These are phyloP conservation scores for Trypanosoma boissoni DNA, from an alignment of 208 protist species.

Conservation along the genomic window DNA sequence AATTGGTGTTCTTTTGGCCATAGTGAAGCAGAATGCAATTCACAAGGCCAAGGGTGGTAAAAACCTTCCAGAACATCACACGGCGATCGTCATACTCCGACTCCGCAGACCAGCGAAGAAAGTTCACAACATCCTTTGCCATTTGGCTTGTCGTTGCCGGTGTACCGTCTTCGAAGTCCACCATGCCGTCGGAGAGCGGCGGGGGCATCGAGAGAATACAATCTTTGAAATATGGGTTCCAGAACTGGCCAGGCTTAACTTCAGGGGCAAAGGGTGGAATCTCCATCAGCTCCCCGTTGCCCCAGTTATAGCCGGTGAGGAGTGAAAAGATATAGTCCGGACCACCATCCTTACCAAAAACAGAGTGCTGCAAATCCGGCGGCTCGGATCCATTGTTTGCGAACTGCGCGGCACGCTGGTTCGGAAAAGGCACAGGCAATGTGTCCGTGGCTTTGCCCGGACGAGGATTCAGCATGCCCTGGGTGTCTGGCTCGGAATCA, in stretches of 20 bases:
- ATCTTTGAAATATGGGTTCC: conserved; percentile 98
- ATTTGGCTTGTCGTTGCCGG: conserved; percentile 96
- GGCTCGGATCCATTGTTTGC: conserved; percentile 97
- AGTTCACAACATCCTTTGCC: conserved; percentile 96
- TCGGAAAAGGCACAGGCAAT: conserved; percentile 95
- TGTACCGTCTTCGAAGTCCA: conserved; percentile 98
- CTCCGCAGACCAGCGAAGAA: conserved; percentile 90
- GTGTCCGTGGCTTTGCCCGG: conserved; percentile 97
- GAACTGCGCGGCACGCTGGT: conserved; percentile 95
- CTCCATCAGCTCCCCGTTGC: conserved; percentile 90
- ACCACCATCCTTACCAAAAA: conserved; percentile 94
- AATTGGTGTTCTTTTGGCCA: conserved; percentile 86
- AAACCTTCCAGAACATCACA: conserved; percentile 84
- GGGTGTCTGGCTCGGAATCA: conserved; percentile 94
- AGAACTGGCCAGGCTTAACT: conserved; percentile 91
- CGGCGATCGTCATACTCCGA: conserved; percentile 88
- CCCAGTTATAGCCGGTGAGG: conserved; percentile 96
- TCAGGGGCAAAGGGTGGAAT: conserved; percentile 83
- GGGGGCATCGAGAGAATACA: conserved; percentile 97
- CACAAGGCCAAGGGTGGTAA: conserved; percentile 75
- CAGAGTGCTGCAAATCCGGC: conserved; percentile 97
- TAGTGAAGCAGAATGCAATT: conserved; percentile 85
- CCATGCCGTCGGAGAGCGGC: conserved; percentile 92
- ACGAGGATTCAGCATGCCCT: conserved; percentile 95
- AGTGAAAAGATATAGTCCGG: conserved; percentile 98